These are phyloP conservation scores for Wickerhamomyces silvicola DNA, from an alignment of 805 yeast genomes.

Conservation along the genomic window DNA sequence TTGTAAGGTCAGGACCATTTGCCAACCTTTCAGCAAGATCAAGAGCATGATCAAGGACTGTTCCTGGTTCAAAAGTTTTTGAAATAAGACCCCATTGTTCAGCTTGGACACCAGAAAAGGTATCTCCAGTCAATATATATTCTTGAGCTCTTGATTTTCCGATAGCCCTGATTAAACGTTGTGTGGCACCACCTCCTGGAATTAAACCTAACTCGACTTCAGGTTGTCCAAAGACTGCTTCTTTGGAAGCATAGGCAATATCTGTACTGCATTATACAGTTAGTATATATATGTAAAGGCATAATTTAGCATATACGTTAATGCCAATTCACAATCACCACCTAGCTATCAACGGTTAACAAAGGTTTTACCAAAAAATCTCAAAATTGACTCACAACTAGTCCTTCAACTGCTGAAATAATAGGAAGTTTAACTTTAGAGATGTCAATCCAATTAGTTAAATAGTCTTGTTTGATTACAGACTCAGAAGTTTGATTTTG, in stretches of 20 bases:
- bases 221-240: conserved; percentile 48
- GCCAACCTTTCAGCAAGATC: conserved; percentile 39
- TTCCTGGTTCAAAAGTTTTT: conserved; percentile 30
- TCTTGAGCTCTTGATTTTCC: conserved; percentile 49
- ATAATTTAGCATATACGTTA: no score
- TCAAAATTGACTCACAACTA: not conserved
- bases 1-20: conserved; percentile 35
- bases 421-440: conserved; percentile 38
- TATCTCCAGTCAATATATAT: conserved; percentile 39
- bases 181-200: conserved; percentile 52
- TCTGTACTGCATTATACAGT: no score
- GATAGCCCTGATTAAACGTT: conserved; percentile 39
- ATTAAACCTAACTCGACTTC: conserved; percentile 46
- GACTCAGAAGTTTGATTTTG: conserved; percentile 29
- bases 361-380: not conserved
- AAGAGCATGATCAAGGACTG: conserved; percentile 36
- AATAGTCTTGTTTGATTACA: conserved; percentile 28
- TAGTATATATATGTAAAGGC: no score
- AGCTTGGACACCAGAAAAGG: conserved; percentile 39
- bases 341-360: conserved; percentile 36
- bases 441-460: conserved; percentile 35
- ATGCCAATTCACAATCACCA: conserved; percentile 52
- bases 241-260: conserved; percentile 42
- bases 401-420: conserved; percentile 47
- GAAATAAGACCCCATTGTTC: conserved; percentile 43